A percentile compares a stretch with the other conserved stretches of the same genome.
These are phyloP conservation scores for Akanthomyces lecanii DNA, from an alignment of 2,329 filamentous ascomycete species.

Conservation along the genomic window DNA sequence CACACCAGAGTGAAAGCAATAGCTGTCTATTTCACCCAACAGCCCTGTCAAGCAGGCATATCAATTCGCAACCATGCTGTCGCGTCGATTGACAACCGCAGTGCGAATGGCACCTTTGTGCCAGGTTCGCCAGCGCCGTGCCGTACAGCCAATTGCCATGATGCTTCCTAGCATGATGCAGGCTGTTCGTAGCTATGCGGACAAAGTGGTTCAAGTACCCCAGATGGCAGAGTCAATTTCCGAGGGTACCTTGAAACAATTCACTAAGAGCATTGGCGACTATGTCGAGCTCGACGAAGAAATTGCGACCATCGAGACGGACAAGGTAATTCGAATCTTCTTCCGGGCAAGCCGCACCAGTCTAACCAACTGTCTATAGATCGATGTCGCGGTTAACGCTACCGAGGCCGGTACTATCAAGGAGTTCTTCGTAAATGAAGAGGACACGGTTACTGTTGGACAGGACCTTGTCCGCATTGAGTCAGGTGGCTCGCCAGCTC, in stretches of 20 bases:
- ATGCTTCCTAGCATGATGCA: constrained; percentile 52
- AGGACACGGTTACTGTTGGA: constrained; percentile 91
- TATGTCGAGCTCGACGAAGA: constrained; percentile 95
- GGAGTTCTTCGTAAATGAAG: constrained; percentile 85
- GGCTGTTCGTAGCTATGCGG: constrained; percentile 62
- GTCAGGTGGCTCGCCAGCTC: constrained; percentile 55
- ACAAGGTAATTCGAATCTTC: constrained; percentile 64
- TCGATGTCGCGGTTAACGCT: constrained; percentile 94
- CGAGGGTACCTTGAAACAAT: constrained; percentile 94
- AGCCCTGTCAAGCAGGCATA: constrained; percentile 1
- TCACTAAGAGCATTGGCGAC: constrained; percentile 87
- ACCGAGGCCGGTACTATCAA: constrained; percentile 87
- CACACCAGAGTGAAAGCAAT: not conserved
- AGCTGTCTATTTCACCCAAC: not conserved
- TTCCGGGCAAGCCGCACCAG: not conserved
- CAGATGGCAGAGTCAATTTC: constrained; percentile 99
- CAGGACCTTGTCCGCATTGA: constrained; percentile 88
- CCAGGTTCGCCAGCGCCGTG: constrained; percentile 28
- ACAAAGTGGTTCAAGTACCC: constrained; percentile 86
- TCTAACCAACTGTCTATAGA: constrained; percentile 47
- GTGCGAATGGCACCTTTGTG: constrained; percentile 43
- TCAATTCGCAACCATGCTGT: constrained; percentile 34
- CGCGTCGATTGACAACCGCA: constrained; percentile 40
- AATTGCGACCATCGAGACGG: constrained; percentile 97
- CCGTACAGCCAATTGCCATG: constrained; percentile 30